These are phyloP conservation scores for Fusarium secorum DNA, from an alignment of 2,329 filamentous ascomycete species.

Conservation along the genomic window DNA sequence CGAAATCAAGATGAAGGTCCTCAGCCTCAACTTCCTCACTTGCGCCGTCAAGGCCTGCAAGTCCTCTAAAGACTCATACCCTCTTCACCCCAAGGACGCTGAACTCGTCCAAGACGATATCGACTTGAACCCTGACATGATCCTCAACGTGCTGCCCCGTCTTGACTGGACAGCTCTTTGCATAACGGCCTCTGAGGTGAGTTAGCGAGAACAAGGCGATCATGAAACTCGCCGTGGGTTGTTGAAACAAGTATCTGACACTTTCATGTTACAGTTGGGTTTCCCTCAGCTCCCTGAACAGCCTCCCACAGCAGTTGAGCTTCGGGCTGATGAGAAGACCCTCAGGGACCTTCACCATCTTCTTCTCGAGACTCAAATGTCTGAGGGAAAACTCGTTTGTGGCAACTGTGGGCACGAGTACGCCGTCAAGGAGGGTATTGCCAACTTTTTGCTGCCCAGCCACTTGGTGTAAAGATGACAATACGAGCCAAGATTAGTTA, in stretches of 20 bases:
- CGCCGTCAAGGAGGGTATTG: slow-evolving; percentile 92
- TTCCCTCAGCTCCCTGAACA: slow-evolving; percentile 75
- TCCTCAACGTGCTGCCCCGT: slow-evolving; percentile 84
- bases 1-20: slow-evolving; percentile 76
- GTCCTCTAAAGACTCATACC: slow-evolving; percentile 78
- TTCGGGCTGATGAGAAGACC: slow-evolving; percentile 71
- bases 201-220: slow-evolving; percentile 25
- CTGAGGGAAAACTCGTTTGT: slow-evolving; percentile 88
- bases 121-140: slow-evolving; percentile 80
- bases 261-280: slow-evolving; percentile 66
- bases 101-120: slow-evolving; percentile 89
- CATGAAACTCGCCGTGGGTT: not conserved
- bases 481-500: not conserved
- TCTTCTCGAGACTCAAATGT: slow-evolving; percentile 87
- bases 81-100: slow-evolving; percentile 89
- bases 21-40: slow-evolving; percentile 95
- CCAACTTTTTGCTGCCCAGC: slow-evolving; percentile 92
- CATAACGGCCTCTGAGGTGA: slow-evolving; percentile 78
- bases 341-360: slow-evolving; percentile 81
- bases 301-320: slow-evolving; percentile 68
- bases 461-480: slow-evolving; percentile 72
- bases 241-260: slow-evolving; percentile 14
- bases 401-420: slow-evolving; percentile 94
- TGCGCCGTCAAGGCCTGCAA: slow-evolving; percentile 98
- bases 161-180: slow-evolving; percentile 87